Conservation (phyloP, 2,329 filamentous ascomycete genomes). For the Paramyrothecium roridum region DNA sequence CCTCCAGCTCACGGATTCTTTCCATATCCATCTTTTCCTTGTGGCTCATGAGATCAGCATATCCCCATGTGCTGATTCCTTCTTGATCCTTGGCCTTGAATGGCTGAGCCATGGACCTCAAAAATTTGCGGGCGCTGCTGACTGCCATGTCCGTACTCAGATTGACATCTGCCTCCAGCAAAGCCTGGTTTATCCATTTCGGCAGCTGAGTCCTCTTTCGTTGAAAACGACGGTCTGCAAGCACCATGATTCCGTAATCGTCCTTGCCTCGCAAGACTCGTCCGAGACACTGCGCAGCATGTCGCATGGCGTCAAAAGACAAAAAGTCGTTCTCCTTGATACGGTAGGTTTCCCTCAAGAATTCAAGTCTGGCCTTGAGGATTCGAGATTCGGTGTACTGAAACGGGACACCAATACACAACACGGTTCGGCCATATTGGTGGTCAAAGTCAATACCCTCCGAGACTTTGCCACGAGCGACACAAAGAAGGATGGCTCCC, state of each 20-base stretch:
- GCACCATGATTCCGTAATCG: conserved; percentile 99
- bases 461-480: conserved; percentile 93
- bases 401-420: conserved; percentile 96
- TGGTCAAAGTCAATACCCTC: conserved; percentile 99
- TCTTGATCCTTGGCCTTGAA: conserved; percentile 82
- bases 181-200: conserved; percentile 92
- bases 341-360: conserved; percentile 93
- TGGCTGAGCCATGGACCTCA: conserved; percentile 88
- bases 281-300: conserved; percentile 92
- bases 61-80: conserved; percentile 88
- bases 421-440: conserved; percentile 91
- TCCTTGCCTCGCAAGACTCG: conserved; percentile 95
- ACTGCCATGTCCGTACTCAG: conserved; percentile 95
- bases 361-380: conserved; percentile 90
- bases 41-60: conserved; percentile 73
- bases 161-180: conserved; percentile 82
- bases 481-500: conserved; percentile 88
- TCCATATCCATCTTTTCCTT: conserved; percentile 73
- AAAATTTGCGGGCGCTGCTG: conserved; percentile 81
- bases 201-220: conserved; percentile 89
- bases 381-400: conserved; percentile 99
- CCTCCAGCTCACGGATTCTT: conserved; percentile 60
- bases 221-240: conserved; percentile 89
- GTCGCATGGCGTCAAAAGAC: conserved; percentile 99
- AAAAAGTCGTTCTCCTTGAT: conserved; percentile 97